Percentiles rank a stretch among this genome's conserved stretches.
These are phyloP conservation scores for Mycena sp. DNA, from an alignment of 1,284 basidiomycete species.

Conservation along the genomic window DNA sequence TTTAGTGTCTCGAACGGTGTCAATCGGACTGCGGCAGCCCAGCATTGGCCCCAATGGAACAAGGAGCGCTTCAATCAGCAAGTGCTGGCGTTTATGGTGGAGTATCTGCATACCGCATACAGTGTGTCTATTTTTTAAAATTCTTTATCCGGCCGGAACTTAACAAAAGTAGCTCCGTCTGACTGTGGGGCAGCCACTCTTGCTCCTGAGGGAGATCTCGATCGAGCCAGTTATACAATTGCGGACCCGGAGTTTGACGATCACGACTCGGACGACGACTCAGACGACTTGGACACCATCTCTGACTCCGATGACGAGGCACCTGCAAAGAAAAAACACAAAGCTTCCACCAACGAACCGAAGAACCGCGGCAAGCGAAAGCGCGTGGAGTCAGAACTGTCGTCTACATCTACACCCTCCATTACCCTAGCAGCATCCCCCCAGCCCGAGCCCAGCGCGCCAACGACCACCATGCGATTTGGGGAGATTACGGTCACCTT, in stretches of 20 bases:
- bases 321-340: too few relatives aligned
- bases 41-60: neutral
- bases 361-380: too few relatives aligned
- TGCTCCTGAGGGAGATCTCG: neutral
- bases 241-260: neutral
- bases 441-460: neutral
- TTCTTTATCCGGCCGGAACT: neutral
- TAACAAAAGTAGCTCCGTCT: neutral
- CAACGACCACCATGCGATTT: neutral
- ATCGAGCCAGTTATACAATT: neutral
- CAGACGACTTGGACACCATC: neutral
- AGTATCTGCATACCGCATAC: neutral
- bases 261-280: neutral
- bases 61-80: conserved; percentile 5
- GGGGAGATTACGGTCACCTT: neutral
- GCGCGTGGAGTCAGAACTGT: too few relatives aligned
- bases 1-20: neutral
- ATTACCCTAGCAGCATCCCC: neutral
- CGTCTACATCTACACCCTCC: too few relatives aligned
- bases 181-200: neutral
- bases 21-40: neutral
- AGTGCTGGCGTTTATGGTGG: neutral
- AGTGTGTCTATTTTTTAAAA: conserved; percentile 2
- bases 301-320: too few relatives aligned
- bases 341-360: too few relatives aligned